These are phyloP conservation scores for Myriosclerotinia scirpicola DNA, from an alignment of 2,329 filamentous ascomycete species.

Conservation along the genomic window DNA sequence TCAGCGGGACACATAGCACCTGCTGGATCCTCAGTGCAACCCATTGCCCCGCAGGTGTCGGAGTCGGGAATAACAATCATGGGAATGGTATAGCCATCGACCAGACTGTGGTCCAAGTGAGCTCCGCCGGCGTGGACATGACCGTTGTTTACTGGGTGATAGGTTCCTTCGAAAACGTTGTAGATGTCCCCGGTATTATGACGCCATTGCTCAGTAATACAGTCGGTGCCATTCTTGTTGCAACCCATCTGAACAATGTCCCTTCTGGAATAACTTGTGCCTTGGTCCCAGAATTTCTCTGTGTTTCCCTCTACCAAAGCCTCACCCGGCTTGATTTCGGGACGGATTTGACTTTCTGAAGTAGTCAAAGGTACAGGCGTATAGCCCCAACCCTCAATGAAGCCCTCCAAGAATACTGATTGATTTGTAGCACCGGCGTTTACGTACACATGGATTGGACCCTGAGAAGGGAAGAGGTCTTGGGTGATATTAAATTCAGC, in stretches of 20 bases:
- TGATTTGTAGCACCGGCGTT: not conserved
- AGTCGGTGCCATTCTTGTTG: not conserved
- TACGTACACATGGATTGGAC: not conserved
- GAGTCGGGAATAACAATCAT: not conserved
- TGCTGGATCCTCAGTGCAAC: constrained; percentile 5
- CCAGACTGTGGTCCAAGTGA: constrained; percentile 3
- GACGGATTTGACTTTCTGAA: not conserved
- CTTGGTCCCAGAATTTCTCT: not conserved
- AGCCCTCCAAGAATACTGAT: not conserved
- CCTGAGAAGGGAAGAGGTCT: not conserved
- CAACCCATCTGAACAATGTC: not conserved
- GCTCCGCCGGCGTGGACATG: not conserved
- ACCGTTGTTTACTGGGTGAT: not conserved
- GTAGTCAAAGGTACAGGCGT: not conserved
- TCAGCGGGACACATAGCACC: not conserved
- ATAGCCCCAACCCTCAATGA: not conserved
- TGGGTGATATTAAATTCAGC: not conserved
- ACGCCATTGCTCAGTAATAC: not conserved
- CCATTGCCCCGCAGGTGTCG: not conserved
- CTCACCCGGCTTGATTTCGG: not conserved
- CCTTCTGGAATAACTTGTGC: not conserved
- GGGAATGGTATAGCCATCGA: not conserved
- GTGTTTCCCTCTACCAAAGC: not conserved
- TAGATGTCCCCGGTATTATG: not conserved
- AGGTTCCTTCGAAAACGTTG: not conserved